Evolutionary conservation across 176 grass and related monocot genomes (phyloP), one percentile per base, ranked within the genome.

Genomic region (Carex cristatella): DNA sequence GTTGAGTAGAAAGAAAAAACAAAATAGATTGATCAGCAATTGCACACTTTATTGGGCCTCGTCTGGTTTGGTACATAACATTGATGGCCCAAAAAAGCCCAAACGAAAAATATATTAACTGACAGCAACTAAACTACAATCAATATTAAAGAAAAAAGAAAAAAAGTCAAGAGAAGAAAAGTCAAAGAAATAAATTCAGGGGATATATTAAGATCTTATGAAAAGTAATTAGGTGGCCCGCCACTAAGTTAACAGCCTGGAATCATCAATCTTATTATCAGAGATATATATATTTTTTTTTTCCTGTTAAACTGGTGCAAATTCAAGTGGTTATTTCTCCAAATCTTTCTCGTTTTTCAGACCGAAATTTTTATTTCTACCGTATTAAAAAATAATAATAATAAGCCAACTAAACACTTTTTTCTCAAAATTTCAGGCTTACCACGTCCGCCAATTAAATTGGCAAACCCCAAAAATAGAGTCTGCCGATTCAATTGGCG

Each of bases 211-310:
- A 70, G 15, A 18, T 70, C 5, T 35, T n/a, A 19, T 44, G 6
- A 71, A 19, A 7, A 9, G 16, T 44, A n/a, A 40, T 70, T 70
- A n/a, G 15, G 68, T 71, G 16, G 37, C 37, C 1, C 15, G 2
- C 68, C 68, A 71, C 68, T 71, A 44, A 44, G 68, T 71, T 46
- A 71, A 71, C 68, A 71, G 37, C 37, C 68, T 46, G 37, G 68
- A 44, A 19, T 16, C 60, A 61, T 4, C 60, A 61, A 51, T 14
- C 56, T 74, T 4, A 7, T 16, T 55, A 32, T 77, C 27, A 77
- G 18, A 14, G 33, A 35, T 35, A 1, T 35, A 5, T 40, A 0
- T 40, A 5, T 40, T 0, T 16, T 37, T 32, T 15, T 40, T 61
- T 61, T 27, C n/a, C 33, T 32, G 13, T 40, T 37, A 18, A 69